Conservation (phyloP, 1,139 yeast species). For the Debaryomycetaceae sp. region DNA sequence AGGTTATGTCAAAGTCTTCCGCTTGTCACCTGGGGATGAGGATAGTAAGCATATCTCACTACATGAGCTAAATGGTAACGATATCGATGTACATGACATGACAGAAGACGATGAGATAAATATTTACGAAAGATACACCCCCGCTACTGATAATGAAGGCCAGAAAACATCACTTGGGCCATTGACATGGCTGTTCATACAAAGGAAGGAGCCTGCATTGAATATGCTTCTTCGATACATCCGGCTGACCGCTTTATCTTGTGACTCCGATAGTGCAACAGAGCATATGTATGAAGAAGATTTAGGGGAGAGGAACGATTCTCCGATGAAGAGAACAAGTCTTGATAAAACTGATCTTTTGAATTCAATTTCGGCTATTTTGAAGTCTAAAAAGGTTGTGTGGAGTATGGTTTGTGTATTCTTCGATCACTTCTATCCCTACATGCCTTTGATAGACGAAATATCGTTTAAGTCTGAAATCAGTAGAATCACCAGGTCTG, state of each 20-base stretch:
- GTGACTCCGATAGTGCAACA: background rate
- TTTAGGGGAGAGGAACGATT: background rate
- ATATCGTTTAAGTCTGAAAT: constrained; percentile 6
- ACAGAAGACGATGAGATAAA: background rate
- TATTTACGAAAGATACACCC: background rate
- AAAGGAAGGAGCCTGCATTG: constrained; percentile 4
- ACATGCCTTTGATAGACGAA: constrained; percentile 48
- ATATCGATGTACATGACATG: background rate
- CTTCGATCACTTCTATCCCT: constrained; percentile 41
- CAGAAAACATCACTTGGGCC: background rate
- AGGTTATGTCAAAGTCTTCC: background rate
- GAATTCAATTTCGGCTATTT: background rate
- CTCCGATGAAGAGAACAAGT: background rate
- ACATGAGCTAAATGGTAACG: no score
- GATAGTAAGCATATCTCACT: no score
- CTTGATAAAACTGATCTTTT: background rate
- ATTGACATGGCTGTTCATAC: constrained; percentile 4
- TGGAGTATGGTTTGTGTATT: constrained; percentile 28
- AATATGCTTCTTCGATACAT: background rate
- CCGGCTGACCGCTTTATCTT: background rate
- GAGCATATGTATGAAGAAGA: background rate
- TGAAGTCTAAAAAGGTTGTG: background rate
- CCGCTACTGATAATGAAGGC: background rate
- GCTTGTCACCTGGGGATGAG: no score
- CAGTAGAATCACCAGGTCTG: background rate